Conservation (phyloP, 2,329 filamentous ascomycete genomes). For the Grosmannia clavigera region DNA sequence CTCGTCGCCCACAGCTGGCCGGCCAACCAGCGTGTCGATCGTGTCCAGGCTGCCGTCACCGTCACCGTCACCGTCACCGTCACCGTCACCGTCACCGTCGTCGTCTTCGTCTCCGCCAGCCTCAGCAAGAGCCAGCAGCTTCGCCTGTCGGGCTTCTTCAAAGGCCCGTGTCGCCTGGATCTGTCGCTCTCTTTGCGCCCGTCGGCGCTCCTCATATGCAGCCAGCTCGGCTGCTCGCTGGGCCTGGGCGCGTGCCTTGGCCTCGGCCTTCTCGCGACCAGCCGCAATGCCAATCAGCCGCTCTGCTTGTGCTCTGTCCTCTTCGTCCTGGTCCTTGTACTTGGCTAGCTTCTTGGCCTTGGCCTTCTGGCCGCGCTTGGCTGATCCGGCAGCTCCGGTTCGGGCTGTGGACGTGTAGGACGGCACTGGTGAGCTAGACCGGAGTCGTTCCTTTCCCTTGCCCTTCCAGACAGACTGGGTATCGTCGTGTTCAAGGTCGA, state of each 20-base stretch:
- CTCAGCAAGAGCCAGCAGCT: slow-evolving; percentile 41
- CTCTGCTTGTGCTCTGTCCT: slow-evolving; percentile 76
- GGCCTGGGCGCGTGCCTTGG: slow-evolving; percentile 54
- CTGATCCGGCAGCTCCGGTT: slow-evolving; percentile 24
- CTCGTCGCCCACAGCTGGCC: slow-evolving; percentile 69
- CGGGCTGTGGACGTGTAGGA: slow-evolving; percentile 17
- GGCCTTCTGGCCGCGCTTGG: slow-evolving; percentile 61
- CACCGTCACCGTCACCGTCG: slow-evolving; percentile 46
- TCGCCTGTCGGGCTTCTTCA: slow-evolving; percentile 53
- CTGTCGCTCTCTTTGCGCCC: slow-evolving; percentile 66
- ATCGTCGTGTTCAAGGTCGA: slow-evolving; percentile 16
- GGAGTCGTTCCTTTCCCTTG: slow-evolving; percentile 15
- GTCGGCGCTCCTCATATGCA: slow-evolving; percentile 60
- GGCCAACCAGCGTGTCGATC: slow-evolving; percentile 65
- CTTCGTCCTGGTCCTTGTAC: slow-evolving; percentile 90
- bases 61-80: slow-evolving; percentile 37
- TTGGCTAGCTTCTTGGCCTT: slow-evolving; percentile 88
- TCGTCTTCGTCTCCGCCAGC: slow-evolving; percentile 43
- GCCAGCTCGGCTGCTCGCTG: slow-evolving; percentile 60
- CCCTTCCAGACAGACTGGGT: slow-evolving; percentile 10
- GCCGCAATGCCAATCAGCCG: slow-evolving; percentile 68
- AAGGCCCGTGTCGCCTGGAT: slow-evolving; percentile 65
- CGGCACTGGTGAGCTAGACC: slow-evolving; percentile 7
- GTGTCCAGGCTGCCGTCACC: slow-evolving; percentile 33
- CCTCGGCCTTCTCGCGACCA: slow-evolving; percentile 54